phyloP scores from a whole-genome alignment of 345 rosid species.

The Eucalyptus rudis region DNA sequence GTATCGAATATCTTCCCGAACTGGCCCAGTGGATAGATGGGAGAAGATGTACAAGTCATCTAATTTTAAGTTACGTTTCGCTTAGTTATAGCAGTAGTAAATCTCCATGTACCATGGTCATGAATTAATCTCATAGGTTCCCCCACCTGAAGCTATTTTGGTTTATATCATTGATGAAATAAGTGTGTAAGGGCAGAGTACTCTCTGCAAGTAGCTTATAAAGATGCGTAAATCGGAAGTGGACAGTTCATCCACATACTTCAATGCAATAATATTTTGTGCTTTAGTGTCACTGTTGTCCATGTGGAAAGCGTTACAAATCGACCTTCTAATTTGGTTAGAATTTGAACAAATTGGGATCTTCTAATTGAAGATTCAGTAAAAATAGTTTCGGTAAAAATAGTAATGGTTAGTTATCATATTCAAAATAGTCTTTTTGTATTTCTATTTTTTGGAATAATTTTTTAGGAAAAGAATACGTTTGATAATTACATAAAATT shows the following conservation, averaged over 20 bases:
- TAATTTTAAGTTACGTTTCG: not conserved
- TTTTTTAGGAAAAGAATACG: too few relatives aligned
- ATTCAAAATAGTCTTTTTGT: too few relatives aligned
- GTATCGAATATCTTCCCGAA: not conserved
- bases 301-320: not conserved
- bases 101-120: not conserved
- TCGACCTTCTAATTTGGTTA: not conserved
- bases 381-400: too few relatives aligned
- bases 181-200: not conserved
- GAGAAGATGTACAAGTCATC: not conserved
- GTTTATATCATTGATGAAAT: not conserved
- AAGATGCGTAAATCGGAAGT: not conserved
- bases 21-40: not conserved
- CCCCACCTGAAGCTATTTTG: not conserved
- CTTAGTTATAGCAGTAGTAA: not conserved
- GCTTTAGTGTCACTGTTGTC: not conserved
- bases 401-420: not conserved
- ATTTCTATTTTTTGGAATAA: too few relatives aligned
- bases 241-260: not conserved
- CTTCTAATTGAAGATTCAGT: not conserved
- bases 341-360: not conserved
- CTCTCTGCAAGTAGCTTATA: not conserved
- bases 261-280: not conserved
- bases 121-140: not conserved
- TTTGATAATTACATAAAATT: too few relatives aligned